A percentile compares a stretch with the other conserved stretches of the same genome.
Evolutionary conservation across 345 rosid genomes (phyloP).

Genomic region (Cardamine resedifolia): DNA sequence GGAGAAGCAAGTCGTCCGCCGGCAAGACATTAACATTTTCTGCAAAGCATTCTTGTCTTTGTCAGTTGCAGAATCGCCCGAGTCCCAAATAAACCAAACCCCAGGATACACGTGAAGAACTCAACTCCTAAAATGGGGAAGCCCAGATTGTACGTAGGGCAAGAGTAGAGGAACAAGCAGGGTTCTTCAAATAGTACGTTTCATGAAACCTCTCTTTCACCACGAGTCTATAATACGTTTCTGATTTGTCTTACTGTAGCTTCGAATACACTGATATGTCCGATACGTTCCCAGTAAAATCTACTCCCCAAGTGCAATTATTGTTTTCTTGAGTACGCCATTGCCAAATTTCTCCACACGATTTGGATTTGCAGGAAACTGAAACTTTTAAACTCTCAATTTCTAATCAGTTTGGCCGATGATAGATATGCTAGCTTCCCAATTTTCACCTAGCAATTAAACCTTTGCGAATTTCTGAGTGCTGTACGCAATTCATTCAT

Average conservation of each 20-base stretch:
- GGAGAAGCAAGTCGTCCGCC: not conserved
- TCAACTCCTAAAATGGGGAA: not conserved
- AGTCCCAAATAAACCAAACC: not conserved
- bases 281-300: not conserved
- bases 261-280: not conserved
- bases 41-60: not conserved
- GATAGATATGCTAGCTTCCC: slow-evolving; percentile 9
- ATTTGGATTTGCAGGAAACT: not conserved
- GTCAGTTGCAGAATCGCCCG: not conserved
- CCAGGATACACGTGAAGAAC: not conserved
- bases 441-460: not conserved
- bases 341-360: not conserved
- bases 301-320: not conserved
- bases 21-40: not conserved
- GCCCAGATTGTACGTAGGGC: not conserved
- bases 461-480: not conserved
- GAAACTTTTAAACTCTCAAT: not conserved
- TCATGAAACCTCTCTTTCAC: not conserved
- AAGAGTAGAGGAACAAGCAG: not conserved
- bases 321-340: not conserved
- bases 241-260: not conserved
- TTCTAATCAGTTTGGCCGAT: not conserved
- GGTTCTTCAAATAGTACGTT: not conserved
- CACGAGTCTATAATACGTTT: not conserved
- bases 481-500: slow-evolving; percentile 12